Evolutionary conservation across 2,329 filamentous ascomycete species (phyloP).

Genomic region (Neofusicoccum cordaticola): DNA sequence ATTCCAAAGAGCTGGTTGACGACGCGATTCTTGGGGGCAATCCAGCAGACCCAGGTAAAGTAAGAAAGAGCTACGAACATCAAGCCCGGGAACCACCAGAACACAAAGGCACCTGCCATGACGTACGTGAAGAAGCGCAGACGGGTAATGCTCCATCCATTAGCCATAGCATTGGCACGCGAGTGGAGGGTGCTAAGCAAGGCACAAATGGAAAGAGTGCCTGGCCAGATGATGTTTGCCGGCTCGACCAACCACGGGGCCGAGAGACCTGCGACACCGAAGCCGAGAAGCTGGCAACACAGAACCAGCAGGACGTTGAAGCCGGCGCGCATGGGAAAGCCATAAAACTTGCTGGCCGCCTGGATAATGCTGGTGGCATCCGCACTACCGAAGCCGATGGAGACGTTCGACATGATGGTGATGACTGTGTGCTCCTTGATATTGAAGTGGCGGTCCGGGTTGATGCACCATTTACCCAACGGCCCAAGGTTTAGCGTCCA

Average conservation of each 20-base stretch:
- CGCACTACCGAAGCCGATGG: constrained; percentile 45
- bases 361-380: constrained; percentile 74
- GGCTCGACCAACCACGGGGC: constrained; percentile 26
- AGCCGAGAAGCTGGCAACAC: constrained; percentile 21
- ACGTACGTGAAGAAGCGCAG: constrained; percentile 26
- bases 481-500: constrained; percentile 43
- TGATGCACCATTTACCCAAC: constrained; percentile 54
- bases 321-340: constrained; percentile 30
- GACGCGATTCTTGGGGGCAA: constrained; percentile 26
- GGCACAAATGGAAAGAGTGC: constrained; percentile 23
- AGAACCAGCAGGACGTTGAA: constrained; percentile 25
- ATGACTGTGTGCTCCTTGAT: constrained; percentile 62
- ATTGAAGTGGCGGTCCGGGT: constrained; percentile 56
- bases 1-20: constrained; percentile 30
- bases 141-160: constrained; percentile 27
- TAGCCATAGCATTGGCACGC: constrained; percentile 22
- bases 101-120: constrained; percentile 24
- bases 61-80: constrained; percentile 22
- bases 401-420: constrained; percentile 63
- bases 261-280: constrained; percentile 26
- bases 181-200: constrained; percentile 28
- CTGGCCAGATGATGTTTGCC: constrained; percentile 28
- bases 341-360: constrained; percentile 69
- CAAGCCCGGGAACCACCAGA: constrained; percentile 30
- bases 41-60: constrained; percentile 29